Evolutionary conservation across 2,329 filamentous ascomycete genomes (phyloP), one percentile per base, ranked within the genome.

Genomic region (Claviceps arundinis): DNA sequence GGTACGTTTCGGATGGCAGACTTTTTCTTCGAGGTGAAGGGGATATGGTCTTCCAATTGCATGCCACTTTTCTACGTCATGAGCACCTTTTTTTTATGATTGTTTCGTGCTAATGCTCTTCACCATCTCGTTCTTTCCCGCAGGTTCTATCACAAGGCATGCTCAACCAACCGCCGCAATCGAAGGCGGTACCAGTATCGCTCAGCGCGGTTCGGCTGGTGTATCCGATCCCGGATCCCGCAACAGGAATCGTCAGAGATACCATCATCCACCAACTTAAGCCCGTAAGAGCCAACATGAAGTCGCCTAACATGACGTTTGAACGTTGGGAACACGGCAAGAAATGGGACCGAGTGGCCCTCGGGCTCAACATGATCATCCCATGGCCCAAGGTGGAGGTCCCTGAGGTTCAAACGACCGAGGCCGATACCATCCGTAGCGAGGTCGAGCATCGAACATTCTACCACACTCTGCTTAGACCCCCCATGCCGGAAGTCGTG

Each of bases 161-260:
- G 60, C 62, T 69, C 57, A 61, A 58, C 48, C 60, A 60, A 38
- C 60, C 62, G 11, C 55, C 57, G 37, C 62, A 60, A 42, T 62
- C 62, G n/a, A 58, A 62, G 40, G 53, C 64, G 1, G 64, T 68
- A 61, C 68, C 81, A 37, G 66, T 95, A 37, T 76, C 85, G 51
- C 75, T 94, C 61, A 76, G 79, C 37, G 75, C 86, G 55, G 75
- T 97, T 57, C 87, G 88, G 53, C 86, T 96, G 37, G 88, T 97
- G 48, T 81, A 87, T 63, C 82, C 87, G 22, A 73, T 94, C 51
- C 73, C 74, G 48, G 80, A 93, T 65, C 75, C 80, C 16, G 68
- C 71, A 56, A 86, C 84, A 13, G 82, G 83, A 61, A 61, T 69
- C 30, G 76, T 76, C 45, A 79, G 80, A 62, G 90, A 97, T 64